These are phyloP conservation scores for Salix exigua DNA, from an alignment of 345 rosid species.

Conservation along the genomic window DNA sequence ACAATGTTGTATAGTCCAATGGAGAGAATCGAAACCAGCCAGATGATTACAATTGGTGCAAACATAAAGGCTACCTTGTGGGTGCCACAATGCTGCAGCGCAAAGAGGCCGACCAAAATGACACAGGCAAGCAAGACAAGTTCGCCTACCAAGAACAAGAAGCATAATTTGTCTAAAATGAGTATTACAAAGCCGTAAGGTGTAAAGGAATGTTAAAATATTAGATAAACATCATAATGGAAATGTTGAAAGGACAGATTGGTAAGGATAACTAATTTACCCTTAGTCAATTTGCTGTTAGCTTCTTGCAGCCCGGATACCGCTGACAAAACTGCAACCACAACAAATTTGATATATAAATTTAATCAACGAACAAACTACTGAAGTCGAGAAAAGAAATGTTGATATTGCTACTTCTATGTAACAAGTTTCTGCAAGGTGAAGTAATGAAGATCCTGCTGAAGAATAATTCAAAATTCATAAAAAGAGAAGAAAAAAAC, in stretches of 20 bases:
- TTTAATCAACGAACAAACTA: neutral
- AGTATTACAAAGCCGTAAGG: neutral
- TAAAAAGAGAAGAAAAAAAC: neutral
- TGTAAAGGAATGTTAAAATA: constrained; percentile 4
- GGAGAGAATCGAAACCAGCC: constrained; percentile 69
- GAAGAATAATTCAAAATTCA: neutral
- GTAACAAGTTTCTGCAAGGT: neutral
- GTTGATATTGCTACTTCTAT: neutral
- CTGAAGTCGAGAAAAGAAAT: neutral
- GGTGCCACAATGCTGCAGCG: constrained; percentile 89
- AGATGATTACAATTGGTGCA: constrained; percentile 77
- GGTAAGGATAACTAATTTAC: constrained; percentile 34
- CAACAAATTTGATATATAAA: constrained; percentile 5
- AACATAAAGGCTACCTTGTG: constrained; percentile 84
- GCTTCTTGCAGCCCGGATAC: constrained; percentile 69
- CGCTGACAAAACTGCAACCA: constrained; percentile 74
- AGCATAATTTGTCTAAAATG: constrained; percentile 13
- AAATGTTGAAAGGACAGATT: neutral
- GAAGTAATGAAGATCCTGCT: neutral
- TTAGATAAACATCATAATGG: neutral
- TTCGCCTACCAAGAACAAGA: constrained; percentile 43
- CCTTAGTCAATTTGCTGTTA: constrained; percentile 43
- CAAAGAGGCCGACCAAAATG: constrained; percentile 89
- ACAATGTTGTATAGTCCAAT: constrained; percentile 75
- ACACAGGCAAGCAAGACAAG: constrained; percentile 65